Percentiles rank a stretch among this genome's conserved stretches.
phyloP scores from a whole-genome alignment of 805 yeast genomes.

The Candida manassasensis region DNA sequence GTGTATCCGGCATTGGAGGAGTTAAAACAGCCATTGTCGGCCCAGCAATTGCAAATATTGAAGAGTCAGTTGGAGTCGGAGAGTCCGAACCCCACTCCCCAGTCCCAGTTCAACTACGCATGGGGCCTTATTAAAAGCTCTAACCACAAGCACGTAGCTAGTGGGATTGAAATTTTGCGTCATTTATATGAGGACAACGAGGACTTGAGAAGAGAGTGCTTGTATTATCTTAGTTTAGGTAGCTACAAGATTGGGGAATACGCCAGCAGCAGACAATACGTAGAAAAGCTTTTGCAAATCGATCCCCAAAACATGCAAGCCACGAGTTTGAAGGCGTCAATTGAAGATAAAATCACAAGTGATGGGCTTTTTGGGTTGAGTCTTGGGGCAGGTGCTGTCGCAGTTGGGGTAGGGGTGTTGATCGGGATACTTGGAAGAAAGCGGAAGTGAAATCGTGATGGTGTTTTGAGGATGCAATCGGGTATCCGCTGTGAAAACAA shows the following conservation, averaged over 20 bases:
- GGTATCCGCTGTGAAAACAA: too few relatives aligned
- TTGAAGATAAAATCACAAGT: conserved; percentile 77
- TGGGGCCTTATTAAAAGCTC: conserved; percentile 89
- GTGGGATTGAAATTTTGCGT: conserved; percentile 74
- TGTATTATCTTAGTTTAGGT: conserved; percentile 84
- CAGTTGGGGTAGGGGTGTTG: conserved; percentile 68
- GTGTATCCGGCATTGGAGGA: conserved; percentile 41
- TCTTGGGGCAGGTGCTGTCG: conserved; percentile 78
- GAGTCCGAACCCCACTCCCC: conserved; percentile 73
- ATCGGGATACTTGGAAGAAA: conserved; percentile 39
- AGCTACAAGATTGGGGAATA: conserved; percentile 86
- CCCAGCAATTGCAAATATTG: conserved; percentile 70
- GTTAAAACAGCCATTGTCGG: conserved; percentile 51
- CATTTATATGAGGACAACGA: conserved; percentile 73
- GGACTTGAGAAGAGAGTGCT: conserved; percentile 78
- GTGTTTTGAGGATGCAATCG: too few relatives aligned
- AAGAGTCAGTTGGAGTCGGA: conserved; percentile 76
- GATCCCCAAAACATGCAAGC: conserved; percentile 90
- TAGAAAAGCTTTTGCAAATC: conserved; percentile 66
- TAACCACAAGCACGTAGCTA: conserved; percentile 57
- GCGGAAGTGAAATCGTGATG: too few relatives aligned
- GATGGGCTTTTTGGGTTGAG: conserved; percentile 91
- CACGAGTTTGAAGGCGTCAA: conserved; percentile 59
- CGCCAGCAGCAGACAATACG: conserved; percentile 77
- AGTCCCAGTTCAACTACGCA: conserved; percentile 87